Evolutionary conservation across 2,329 filamentous ascomycete genomes (phyloP).

Genomic region (Cladosporium sp.): DNA sequence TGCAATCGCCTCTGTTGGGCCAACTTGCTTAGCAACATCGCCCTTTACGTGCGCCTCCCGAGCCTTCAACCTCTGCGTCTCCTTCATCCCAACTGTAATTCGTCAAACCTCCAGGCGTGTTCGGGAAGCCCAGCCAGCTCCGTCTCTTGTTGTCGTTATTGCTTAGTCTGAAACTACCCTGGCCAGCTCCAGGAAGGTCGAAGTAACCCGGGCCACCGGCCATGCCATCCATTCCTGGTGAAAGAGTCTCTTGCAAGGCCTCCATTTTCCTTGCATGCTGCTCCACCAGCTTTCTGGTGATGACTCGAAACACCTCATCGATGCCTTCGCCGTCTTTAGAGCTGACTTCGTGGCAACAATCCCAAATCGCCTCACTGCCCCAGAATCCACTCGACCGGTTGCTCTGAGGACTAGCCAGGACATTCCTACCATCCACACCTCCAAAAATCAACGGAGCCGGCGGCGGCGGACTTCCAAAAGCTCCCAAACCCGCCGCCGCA

Average conservation of each 20-base stretch:
- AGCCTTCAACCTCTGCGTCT: constrained; percentile 20
- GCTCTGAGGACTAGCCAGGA: constrained; percentile 34
- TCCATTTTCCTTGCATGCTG: constrained; percentile 56
- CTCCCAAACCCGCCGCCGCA: constrained; percentile 5
- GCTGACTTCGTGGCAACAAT: constrained; percentile 94
- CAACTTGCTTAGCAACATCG: constrained; percentile 28
- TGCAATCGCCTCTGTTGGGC: not conserved
- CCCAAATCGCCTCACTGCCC: constrained; percentile 84
- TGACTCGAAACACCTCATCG: constrained; percentile 90
- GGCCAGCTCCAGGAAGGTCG: constrained; percentile 43
- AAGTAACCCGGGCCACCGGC: constrained; percentile 41
- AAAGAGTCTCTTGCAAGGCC: constrained; percentile 35
- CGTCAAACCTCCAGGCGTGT: constrained; percentile 36
- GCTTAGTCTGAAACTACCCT: constrained; percentile 57
- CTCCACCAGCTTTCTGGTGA: constrained; percentile 79
- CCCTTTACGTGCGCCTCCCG: constrained; percentile 20
- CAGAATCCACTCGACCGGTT: constrained; percentile 69
- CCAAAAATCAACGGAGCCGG: not conserved
- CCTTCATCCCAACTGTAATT: constrained; percentile 21
- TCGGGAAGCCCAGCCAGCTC: constrained; percentile 61
- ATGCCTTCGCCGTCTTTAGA: constrained; percentile 93
- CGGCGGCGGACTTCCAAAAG: constrained; percentile 5
- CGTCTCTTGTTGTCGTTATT: constrained; percentile 58
- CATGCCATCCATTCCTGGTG: constrained; percentile 37
- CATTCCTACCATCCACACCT: constrained; percentile 1